Conservation (phyloP, 2,329 filamentous ascomycete genomes). For the Endoconidiophora laricicola region DNA sequence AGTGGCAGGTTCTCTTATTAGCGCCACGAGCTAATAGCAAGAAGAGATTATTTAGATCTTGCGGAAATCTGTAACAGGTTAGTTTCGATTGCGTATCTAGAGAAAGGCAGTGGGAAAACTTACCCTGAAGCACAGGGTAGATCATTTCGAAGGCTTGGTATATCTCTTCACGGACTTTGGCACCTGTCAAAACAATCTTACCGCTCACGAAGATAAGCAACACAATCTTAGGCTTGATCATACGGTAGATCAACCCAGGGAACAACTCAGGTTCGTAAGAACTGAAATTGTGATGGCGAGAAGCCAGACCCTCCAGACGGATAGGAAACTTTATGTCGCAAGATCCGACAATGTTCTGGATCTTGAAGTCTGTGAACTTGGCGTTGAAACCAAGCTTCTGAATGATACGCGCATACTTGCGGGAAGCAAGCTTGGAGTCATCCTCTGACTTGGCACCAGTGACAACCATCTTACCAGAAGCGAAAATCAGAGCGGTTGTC, state of each 20-base stretch:
- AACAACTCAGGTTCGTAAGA: conserved; percentile 98
- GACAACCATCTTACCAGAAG: conserved; percentile 98
- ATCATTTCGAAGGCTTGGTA: conserved; percentile 96
- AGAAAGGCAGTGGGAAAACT: conserved; percentile 16
- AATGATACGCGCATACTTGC: conserved; percentile 97
- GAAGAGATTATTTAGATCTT: conserved; percentile 29
- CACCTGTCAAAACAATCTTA: conserved; percentile 94
- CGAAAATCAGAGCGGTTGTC: conserved; percentile 95
- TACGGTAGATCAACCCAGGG: conserved; percentile 97
- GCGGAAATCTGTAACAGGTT: conserved; percentile 33
- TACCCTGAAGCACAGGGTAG: conserved; percentile 84
- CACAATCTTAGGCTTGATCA: conserved; percentile 96
- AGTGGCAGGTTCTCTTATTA: background rate
- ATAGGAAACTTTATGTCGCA: conserved; percentile 99
- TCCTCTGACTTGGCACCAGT: conserved; percentile 97
- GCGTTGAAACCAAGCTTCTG: conserved; percentile 99
- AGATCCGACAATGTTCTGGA: conserved; percentile 97
- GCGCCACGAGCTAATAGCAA: conserved; percentile 1
- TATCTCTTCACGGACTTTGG: conserved; percentile 96
- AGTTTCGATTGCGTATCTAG: conserved; percentile 10
- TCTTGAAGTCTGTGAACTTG: conserved; percentile 99
- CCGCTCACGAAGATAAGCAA: conserved; percentile 90
- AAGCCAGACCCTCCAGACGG: conserved; percentile 85
- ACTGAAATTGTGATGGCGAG: conserved; percentile 97
- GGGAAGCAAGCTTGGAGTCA: conserved; percentile 87